These are phyloP conservation scores for Lepidium africanum DNA, from an alignment of 345 rosid genomes.

Conservation along the genomic window DNA sequence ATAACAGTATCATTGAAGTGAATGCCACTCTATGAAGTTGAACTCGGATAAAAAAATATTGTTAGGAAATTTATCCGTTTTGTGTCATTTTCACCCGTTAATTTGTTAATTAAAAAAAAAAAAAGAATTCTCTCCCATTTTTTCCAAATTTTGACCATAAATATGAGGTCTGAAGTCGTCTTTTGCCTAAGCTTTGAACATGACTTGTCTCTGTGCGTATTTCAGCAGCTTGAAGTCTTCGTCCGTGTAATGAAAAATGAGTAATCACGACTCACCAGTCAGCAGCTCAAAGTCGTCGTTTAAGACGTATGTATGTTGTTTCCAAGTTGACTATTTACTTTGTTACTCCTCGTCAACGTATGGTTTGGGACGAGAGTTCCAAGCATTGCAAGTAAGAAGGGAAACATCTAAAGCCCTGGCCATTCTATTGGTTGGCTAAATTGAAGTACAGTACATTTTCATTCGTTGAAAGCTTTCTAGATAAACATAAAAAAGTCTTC, in stretches of 20 bases:
- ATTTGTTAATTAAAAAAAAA: background rate
- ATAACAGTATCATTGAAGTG: too few relatives aligned
- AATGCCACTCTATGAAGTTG: too few relatives aligned
- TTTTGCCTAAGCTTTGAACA: background rate
- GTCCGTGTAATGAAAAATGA: background rate
- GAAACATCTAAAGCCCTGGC: background rate
- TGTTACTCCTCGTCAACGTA: background rate
- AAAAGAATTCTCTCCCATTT: background rate
- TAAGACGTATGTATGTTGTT: background rate
- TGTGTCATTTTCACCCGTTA: too few relatives aligned
- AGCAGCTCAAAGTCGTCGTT: too few relatives aligned
- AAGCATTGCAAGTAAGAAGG: background rate
- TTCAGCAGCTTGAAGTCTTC: background rate
- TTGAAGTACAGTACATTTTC: too few relatives aligned
- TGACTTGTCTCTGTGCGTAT: background rate
- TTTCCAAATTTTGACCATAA: background rate
- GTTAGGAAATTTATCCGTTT: too few relatives aligned
- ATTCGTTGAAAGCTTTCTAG: too few relatives aligned
- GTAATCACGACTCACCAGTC: too few relatives aligned
- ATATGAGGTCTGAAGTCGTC: background rate
- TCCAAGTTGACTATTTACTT: background rate
- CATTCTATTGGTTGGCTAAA: background rate
- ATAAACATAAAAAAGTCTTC: too few relatives aligned
- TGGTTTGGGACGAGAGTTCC: background rate
- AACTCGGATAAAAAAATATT: too few relatives aligned